A percentile compares a stretch with the other conserved stretches of the same genome.
Conservation (phyloP, 768 basidiomycete genomes). For the Hygrophorus russula region DNA sequence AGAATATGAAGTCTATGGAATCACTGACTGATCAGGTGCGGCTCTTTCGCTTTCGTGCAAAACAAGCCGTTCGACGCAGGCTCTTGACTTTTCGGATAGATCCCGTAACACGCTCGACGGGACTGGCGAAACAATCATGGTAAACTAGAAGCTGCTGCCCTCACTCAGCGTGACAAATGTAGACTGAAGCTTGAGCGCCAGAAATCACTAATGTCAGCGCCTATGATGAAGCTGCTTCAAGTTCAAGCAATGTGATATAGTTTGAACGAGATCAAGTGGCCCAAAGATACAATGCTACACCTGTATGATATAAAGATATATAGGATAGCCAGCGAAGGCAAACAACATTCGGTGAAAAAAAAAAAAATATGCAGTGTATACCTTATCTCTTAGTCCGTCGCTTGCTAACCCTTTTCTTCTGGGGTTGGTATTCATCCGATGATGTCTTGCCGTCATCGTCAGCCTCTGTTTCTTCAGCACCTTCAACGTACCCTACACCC, state of each 20-base stretch:
- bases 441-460: conserved; percentile 10
- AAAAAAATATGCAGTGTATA: not conserved
- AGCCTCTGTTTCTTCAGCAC: conserved; percentile 26
- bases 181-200: too few relatives aligned
- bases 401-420: conserved; percentile 2
- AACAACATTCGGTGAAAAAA: conserved; percentile 1
- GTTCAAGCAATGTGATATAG: too few relatives aligned
- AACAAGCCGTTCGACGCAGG: conserved; percentile 30
- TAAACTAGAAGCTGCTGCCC: conserved; percentile 6
- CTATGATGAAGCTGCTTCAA: too few relatives aligned
- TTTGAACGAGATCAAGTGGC: too few relatives aligned
- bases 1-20: too few relatives aligned
- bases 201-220: too few relatives aligned
- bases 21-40: conserved; percentile 43
- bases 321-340: not conserved
- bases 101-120: conserved; percentile 12
- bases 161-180: too few relatives aligned
- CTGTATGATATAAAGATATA: conserved; percentile 2
- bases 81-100: conserved; percentile 17
- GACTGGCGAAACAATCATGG: conserved; percentile 6
- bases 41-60: conserved; percentile 15
- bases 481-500: conserved; percentile 56
- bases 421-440: conserved; percentile 10
- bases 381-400: conserved; percentile 4
- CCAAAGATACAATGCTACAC: not conserved